Evolutionary conservation across 768 basidiomycete genomes (phyloP).

Genomic region (Cystofilobasidium ferigula): DNA sequence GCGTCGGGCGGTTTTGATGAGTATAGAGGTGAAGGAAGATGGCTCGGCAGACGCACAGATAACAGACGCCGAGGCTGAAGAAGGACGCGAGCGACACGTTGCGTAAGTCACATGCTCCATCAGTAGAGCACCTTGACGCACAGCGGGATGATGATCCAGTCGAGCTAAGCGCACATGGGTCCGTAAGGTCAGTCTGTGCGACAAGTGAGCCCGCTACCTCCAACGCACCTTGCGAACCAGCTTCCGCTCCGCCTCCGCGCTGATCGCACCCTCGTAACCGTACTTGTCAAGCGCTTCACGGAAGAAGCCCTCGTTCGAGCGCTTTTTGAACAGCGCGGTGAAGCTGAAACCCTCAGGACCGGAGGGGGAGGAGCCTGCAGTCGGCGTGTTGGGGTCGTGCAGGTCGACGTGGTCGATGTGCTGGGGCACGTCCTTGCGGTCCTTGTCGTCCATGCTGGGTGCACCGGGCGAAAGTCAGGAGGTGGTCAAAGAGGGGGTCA

Average conservation of each 20-base stretch:
- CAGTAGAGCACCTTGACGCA: conserved; percentile 18
- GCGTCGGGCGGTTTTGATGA: neutral
- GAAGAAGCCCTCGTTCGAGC: conserved; percentile 5
- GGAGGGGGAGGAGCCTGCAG: neutral
- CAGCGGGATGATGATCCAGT: conserved; percentile 31
- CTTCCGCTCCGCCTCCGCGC: neutral
- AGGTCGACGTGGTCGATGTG: neutral
- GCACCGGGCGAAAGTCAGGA: neutral
- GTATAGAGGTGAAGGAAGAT: neutral
- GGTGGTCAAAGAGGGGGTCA: no score
- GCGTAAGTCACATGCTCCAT: no score
- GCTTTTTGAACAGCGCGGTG: neutral
- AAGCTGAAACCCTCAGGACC: conserved; percentile 10
- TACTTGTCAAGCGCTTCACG: conserved; percentile 25
- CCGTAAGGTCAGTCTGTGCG: no score
- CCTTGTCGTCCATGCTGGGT: neutral
- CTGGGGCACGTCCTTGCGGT: neutral
- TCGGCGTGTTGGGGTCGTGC: neutral
- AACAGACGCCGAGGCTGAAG: neutral
- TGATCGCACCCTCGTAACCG: conserved; percentile 5
- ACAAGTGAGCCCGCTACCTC: no score
- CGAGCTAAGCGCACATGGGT: no score
- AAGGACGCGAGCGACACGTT: no score
- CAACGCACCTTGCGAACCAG: conserved; percentile 29
- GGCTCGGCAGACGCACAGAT: conserved; percentile 25